Evolutionary conservation across 2,329 filamentous ascomycete genomes (phyloP).

Genomic region (Cladophialophora yegresii): DNA sequence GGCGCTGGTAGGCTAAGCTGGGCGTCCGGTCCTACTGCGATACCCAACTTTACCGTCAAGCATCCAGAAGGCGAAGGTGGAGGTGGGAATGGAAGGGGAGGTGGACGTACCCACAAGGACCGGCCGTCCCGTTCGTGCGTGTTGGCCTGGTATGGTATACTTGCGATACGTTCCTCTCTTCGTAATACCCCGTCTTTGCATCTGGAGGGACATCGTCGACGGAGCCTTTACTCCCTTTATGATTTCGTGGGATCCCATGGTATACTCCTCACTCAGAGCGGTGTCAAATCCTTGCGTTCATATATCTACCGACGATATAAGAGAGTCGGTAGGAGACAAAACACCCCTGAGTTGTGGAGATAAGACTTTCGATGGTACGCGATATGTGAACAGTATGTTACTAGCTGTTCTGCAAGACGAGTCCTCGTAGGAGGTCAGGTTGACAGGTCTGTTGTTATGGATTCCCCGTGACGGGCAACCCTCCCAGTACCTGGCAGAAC

Average conservation of each 20-base stretch:
- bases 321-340: neutral
- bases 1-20: constrained; percentile 3
- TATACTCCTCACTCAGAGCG: neutral
- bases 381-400: neutral
- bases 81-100: too few relatives aligned
- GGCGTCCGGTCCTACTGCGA: too few relatives aligned
- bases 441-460: too few relatives aligned
- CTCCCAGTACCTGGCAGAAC: too few relatives aligned
- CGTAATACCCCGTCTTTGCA: constrained; percentile 6
- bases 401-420: too few relatives aligned
- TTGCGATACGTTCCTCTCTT: constrained; percentile 21
- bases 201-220: constrained; percentile 18
- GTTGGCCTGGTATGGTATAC: constrained; percentile 21
- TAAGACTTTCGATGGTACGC: neutral
- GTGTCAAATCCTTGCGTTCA: neutral
- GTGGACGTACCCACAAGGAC: constrained; percentile 9
- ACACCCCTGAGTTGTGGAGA: neutral
- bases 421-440: too few relatives aligned
- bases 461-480: too few relatives aligned
- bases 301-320: neutral
- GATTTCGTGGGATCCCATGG: constrained; percentile 7
- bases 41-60: too few relatives aligned
- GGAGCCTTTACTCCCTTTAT: constrained; percentile 22
- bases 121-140: constrained; percentile 8
- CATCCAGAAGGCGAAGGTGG: too few relatives aligned